Evolutionary conservation across 2,329 filamentous ascomycete species (phyloP).

Genomic region (Alternaria gaisen): DNA sequence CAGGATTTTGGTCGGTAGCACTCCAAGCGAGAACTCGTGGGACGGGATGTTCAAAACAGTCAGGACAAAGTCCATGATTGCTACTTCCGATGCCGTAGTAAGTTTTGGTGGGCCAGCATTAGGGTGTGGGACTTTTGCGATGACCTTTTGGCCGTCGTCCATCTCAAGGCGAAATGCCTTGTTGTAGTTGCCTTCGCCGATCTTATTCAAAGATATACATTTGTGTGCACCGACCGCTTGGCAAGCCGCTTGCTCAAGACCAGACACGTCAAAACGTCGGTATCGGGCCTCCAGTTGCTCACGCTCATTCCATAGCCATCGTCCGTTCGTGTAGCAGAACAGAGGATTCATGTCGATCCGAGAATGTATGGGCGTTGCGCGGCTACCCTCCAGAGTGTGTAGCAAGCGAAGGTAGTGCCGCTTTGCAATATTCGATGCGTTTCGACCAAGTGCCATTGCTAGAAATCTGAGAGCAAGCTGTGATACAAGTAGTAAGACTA

Average conservation of each 20-base stretch:
- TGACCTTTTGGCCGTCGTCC: conserved; percentile 29
- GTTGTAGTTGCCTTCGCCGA: conserved; percentile 35
- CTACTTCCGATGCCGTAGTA: conserved; percentile 40
- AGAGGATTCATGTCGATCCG: conserved; percentile 19
- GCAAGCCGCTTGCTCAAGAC: conserved; percentile 28
- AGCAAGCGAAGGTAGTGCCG: conserved; percentile 16
- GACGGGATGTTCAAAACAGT: conserved; percentile 34
- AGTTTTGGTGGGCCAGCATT: conserved; percentile 31
- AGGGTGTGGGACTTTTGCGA: conserved; percentile 39
- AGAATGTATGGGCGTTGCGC: conserved; percentile 12
- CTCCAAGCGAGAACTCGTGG: conserved; percentile 39
- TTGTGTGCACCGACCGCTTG: conserved; percentile 21
- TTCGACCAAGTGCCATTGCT: conserved; percentile 1
- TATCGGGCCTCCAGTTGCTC: conserved; percentile 31
- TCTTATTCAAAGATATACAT: conserved; percentile 29
- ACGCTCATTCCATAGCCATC: conserved; percentile 35
- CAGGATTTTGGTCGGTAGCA: conserved; percentile 33
- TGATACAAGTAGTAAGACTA: neutral
- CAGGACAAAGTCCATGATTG: conserved; percentile 39
- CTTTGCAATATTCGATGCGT: conserved; percentile 19
- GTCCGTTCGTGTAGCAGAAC: conserved; percentile 36
- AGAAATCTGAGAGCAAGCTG: neutral
- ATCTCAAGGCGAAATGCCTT: conserved; percentile 30
- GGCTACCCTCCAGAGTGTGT: conserved; percentile 15
- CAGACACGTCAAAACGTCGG: conserved; percentile 27